Conservation (phyloP, 768 basidiomycete genomes). For the Suillus plorans region DNA sequence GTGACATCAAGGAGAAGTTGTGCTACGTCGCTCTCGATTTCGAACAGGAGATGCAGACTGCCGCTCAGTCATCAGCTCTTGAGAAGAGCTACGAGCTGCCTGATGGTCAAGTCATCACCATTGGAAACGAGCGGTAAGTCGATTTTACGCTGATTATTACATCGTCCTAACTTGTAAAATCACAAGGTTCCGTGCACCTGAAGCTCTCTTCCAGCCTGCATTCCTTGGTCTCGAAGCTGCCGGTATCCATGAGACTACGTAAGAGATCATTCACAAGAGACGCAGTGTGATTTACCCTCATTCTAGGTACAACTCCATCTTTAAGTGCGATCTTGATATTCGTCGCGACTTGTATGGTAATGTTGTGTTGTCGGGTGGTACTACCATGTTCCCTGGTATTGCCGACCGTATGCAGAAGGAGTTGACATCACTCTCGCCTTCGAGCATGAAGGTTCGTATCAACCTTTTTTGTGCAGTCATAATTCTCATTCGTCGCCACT, state of each 20-base stretch:
- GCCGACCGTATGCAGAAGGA: constrained; percentile 97
- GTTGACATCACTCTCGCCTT: constrained; percentile 72
- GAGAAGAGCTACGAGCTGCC: constrained; percentile 96
- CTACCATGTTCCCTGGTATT: constrained; percentile 96
- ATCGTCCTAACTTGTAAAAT: neutral
- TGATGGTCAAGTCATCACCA: constrained; percentile 90
- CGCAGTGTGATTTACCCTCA: neutral
- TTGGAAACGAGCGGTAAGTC: constrained; percentile 61
- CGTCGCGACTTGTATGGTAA: constrained; percentile 36
- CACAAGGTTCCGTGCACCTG: constrained; percentile 52
- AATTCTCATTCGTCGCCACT: constrained; percentile 4
- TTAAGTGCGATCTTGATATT: constrained; percentile 70
- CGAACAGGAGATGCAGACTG: constrained; percentile 90
- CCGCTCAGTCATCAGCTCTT: constrained; percentile 82
- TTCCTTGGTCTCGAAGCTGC: constrained; percentile 72
- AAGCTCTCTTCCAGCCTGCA: constrained; percentile 59
- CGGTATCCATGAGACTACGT: constrained; percentile 81
- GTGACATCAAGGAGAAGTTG: constrained; percentile 93
- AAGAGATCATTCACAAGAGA: constrained; percentile 9
- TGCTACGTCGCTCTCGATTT: constrained; percentile 96
- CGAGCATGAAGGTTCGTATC: constrained; percentile 76
- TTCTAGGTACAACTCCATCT: constrained; percentile 55
- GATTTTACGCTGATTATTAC: neutral
- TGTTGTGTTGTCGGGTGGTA: constrained; percentile 68
- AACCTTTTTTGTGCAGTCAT: neutral